Evolutionary conservation across 768 basidiomycete genomes (phyloP).

Genomic region (Fibroporia radiculosa): DNA sequence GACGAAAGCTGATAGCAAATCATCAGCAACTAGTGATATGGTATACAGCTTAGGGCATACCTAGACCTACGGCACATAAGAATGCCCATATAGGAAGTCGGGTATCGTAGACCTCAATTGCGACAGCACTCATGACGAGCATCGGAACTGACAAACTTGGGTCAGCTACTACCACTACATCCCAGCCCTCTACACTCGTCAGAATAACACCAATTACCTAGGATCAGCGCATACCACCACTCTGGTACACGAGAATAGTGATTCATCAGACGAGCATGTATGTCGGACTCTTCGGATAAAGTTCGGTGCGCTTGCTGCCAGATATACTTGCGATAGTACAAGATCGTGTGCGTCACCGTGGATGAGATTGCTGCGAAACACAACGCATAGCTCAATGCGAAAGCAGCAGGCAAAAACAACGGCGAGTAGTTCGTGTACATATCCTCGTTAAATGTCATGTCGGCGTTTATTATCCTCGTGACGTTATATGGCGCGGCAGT

Average conservation of each 20-base stretch:
- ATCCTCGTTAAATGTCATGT: slow-evolving; percentile 27
- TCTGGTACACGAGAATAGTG: slow-evolving; percentile 71
- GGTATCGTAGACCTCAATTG: slow-evolving; percentile 69
- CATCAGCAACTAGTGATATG: not conserved
- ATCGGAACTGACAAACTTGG: slow-evolving; percentile 45
- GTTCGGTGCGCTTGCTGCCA: slow-evolving; percentile 63
- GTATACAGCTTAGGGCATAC: slow-evolving; percentile 25
- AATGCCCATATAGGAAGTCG: slow-evolving; percentile 69
- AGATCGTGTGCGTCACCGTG: slow-evolving; percentile 59
- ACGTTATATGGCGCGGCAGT: slow-evolving; percentile 37
- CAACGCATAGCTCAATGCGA: slow-evolving; percentile 72
- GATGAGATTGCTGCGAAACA: slow-evolving; percentile 78
- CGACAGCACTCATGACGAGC: slow-evolving; percentile 61
- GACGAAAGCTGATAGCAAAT: slow-evolving; percentile 28
- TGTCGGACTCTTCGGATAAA: slow-evolving; percentile 73
- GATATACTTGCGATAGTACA: slow-evolving; percentile 77
- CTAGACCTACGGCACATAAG: slow-evolving; percentile 58
- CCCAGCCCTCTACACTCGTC: slow-evolving; percentile 43
- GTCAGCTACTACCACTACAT: slow-evolving; percentile 52
- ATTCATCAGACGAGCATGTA: slow-evolving; percentile 81
- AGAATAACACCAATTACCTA: slow-evolving; percentile 23
- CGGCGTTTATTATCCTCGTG: slow-evolving; percentile 28
- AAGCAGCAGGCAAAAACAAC: slow-evolving; percentile 47
- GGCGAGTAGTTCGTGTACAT: slow-evolving; percentile 39
- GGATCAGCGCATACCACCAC: slow-evolving; percentile 77